Percentiles rank a stretch among this genome's conserved stretches.
These are phyloP conservation scores for Diatrype stigma DNA, from an alignment of 2,329 filamentous ascomycete genomes.

Conservation along the genomic window DNA sequence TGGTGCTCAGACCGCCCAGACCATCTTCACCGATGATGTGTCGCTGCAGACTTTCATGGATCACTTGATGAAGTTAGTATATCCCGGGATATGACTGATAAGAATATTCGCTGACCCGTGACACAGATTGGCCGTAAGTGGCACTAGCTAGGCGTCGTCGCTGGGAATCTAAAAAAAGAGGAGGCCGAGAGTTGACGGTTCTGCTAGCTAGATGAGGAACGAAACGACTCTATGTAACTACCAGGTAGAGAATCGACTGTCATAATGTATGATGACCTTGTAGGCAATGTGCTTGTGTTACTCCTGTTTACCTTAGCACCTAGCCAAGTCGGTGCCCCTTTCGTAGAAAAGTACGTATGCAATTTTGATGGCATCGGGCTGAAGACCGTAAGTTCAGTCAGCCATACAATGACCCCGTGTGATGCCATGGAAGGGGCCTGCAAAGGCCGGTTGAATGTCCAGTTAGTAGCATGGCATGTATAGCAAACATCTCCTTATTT, in stretches of 20 bases:
- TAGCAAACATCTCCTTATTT: no score
- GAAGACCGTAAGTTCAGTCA: no score
- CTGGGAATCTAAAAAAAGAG: background rate
- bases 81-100: background rate
- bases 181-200: background rate
- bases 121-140: constrained; percentile 56
- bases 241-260: background rate
- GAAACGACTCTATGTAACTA: constrained; percentile 1
- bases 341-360: no score
- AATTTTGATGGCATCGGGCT: no score
- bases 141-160: constrained; percentile 46
- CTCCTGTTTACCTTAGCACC: no score
- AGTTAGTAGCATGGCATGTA: no score
- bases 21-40: constrained; percentile 98
- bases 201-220: constrained; percentile 1
- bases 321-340: no score
- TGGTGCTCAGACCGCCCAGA: constrained; percentile 81
- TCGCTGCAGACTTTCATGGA: constrained; percentile 99
- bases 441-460: no score
- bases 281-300: background rate
- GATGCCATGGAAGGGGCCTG: no score
- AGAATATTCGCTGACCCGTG: constrained; percentile 9
- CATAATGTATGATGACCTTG: constrained; percentile 10
- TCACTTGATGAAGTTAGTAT: constrained; percentile 91
- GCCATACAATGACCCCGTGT: no score